Evolutionary conservation across 495 filamentous ascomycete genomes (phyloP).

Genomic region (Chaetomium fimeti): DNA sequence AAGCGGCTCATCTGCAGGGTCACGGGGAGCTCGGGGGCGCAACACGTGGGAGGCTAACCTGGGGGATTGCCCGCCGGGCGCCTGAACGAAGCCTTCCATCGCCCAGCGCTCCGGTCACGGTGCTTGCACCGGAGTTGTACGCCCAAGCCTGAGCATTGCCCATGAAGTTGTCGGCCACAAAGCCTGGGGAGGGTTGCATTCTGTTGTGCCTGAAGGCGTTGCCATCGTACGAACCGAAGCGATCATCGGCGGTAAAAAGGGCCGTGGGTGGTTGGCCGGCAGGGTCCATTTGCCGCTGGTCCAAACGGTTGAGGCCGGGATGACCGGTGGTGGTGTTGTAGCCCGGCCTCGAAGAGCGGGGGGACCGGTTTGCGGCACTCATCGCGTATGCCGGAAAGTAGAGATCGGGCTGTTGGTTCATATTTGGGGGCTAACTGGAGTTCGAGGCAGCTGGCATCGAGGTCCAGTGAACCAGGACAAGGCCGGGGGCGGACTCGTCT

Average conservation of each 20-base stretch:
- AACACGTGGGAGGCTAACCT: constrained; percentile 41
- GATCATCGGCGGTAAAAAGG: constrained; percentile 47
- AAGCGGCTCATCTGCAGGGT: constrained; percentile 7
- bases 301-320: constrained; percentile 63
- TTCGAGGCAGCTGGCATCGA: constrained; percentile 28
- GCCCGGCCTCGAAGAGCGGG: constrained; percentile 45
- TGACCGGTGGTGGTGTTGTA: constrained; percentile 61
- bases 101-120: constrained; percentile 50
- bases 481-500: background rate
- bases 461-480: constrained; percentile 26
- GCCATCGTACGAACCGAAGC: constrained; percentile 52
- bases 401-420: constrained; percentile 37
- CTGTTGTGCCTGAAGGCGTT: constrained; percentile 58
- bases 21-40: constrained; percentile 3
- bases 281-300: constrained; percentile 51
- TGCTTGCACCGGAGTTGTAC: constrained; percentile 48
- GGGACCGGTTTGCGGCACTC: constrained; percentile 42
- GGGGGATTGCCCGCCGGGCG: constrained; percentile 48
- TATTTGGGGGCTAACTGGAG: constrained; percentile 21
- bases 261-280: constrained; percentile 39
- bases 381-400: constrained; percentile 35
- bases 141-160: constrained; percentile 53
- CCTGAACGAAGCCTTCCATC: constrained; percentile 46
- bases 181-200: constrained; percentile 54
- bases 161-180: constrained; percentile 39